Evolutionary conservation across 2,329 filamentous ascomycete species (phyloP), one percentile per base, ranked within the genome.

Genomic region (Ophiosphaerella korrae): DNA sequence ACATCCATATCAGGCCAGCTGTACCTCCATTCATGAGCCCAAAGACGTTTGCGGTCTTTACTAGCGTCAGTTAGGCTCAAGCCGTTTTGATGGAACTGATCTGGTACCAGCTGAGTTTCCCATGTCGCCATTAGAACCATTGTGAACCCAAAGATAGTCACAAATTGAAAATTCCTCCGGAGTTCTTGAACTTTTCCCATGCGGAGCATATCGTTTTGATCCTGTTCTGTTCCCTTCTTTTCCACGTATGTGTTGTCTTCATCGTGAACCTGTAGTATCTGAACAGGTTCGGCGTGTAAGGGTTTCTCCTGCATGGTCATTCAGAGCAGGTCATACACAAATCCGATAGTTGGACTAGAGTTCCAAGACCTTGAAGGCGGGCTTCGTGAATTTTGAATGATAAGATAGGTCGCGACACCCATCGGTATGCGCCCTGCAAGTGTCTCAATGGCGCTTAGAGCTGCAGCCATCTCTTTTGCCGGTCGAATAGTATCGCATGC

Each of bases 161-260:
- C 34, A 33, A 52, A 37, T n/a, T 37, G 39, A 34, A 55, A 55
- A 12, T 50, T 50, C 11, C 52, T 44, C 31, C 42, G 21, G 3
- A 53, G 39, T 26, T 53, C 29, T 26, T 50, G 51, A 13, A 33
- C 39, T 29, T 53, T 53, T 12, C 51, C 51, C 42, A 53, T 53
- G 23, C 48, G 45, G 23, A n/a, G 31, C 51, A 53, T 53, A n/a
- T 46, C 51, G 2, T 42, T 21, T 35, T 50, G 44, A 26, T 53
- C 51, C 8, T n/a, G 12, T 12, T n/a, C 7, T 11, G 44, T 42
- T 42, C 50, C 44, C 6, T 32, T 29, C 43, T 46, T 46, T 18
- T 39, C 36, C 9, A 38, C 14, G 11, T 32, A 29, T 33, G 7
- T 32, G 43, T 12, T 13, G 21, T 18, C 21, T 24, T 18, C 18